Evolutionary conservation across 306 rosid species (phyloP).

Genomic region (Oemleria cerasiformis): DNA sequence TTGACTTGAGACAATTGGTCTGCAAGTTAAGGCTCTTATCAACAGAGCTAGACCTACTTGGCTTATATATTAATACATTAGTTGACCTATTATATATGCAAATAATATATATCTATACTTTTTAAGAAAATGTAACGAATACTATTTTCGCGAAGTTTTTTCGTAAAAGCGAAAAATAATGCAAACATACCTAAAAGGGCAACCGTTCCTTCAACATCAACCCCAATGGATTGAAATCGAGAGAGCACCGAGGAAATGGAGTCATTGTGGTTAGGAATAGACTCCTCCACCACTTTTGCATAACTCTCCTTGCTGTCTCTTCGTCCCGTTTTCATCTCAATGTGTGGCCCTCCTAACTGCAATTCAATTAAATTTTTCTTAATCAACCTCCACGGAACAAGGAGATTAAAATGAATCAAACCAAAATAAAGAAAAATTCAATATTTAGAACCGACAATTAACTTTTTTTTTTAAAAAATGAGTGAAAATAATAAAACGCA

Average conservation of each 20-base stretch:
- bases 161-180: neutral
- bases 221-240: constrained; percentile 62
- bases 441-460: no score
- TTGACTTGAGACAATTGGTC: no score
- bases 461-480: no score
- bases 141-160: no score
- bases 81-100: no score
- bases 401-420: neutral
- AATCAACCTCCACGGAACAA: neutral
- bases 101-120: no score
- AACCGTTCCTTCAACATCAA: constrained; percentile 69
- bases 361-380: neutral
- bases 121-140: neutral
- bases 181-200: constrained; percentile 60
- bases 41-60: no score
- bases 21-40: no score
- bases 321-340: constrained; percentile 77
- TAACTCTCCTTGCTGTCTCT: constrained; percentile 67
- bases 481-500: neutral
- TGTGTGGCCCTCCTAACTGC: constrained; percentile 76
- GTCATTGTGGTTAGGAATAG: constrained; percentile 74
- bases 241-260: constrained; percentile 58
- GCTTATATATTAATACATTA: no score
- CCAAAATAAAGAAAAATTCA: neutral
- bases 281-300: constrained; percentile 33